A percentile compares a stretch with the other conserved stretches of the same genome.
phyloP scores from a whole-genome alignment of 257 asterid species.

The Solanum peruvianum region DNA sequence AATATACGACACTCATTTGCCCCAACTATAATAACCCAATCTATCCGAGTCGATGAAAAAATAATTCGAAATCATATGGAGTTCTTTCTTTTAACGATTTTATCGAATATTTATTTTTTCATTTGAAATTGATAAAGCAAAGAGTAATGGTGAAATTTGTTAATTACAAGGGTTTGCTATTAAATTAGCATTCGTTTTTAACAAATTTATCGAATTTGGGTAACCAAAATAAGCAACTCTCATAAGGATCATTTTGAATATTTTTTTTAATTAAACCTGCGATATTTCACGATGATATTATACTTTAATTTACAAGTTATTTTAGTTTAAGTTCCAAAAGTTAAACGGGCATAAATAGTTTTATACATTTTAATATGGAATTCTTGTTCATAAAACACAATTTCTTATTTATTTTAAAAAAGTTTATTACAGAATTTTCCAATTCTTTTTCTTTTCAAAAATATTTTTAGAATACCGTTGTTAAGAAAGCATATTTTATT shows the following conservation, averaged over 20 bases:
- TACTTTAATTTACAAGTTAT: not conserved
- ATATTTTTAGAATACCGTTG: not conserved
- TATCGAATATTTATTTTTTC: not conserved
- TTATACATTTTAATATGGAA: not conserved
- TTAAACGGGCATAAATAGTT: not conserved
- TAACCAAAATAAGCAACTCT: too few species aligned
- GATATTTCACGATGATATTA: not conserved
- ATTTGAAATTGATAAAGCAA: accelerated
- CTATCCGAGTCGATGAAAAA: not conserved
- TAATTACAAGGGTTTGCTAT: too few species aligned
- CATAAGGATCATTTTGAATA: too few species aligned
- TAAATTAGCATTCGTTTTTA: too few species aligned
- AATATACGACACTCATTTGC: not conserved
- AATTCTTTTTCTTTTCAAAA: not conserved
- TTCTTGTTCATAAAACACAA: not conserved
- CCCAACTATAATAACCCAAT: too few species aligned
- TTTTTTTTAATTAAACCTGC: not conserved
- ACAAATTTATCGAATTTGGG: too few species aligned
- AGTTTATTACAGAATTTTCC: not conserved
- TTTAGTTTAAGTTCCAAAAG: not conserved
- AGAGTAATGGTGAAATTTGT: too few species aligned
- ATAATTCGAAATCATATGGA: not conserved
- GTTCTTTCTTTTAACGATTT: too few species aligned
- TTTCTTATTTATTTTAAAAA: not conserved
- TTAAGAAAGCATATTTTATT: not conserved